Percentiles rank a stretch among this genome's conserved stretches.
phyloP scores from a whole-genome alignment of 169 alveolate genomes.

The Plasmodium adleri region DNA sequence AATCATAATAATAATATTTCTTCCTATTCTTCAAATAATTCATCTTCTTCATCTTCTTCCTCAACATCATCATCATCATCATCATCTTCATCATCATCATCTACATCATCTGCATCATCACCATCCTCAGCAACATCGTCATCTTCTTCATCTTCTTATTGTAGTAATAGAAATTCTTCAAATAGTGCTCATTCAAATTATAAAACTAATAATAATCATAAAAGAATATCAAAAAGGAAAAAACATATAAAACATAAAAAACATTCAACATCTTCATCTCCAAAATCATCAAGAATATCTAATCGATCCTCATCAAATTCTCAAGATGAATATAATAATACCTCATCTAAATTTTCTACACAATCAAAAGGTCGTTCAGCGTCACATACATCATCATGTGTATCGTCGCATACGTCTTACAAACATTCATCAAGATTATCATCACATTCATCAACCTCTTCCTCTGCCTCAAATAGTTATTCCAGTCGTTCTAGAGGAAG shows the following conservation, averaged over 20 bases:
- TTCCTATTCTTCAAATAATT: background rate
- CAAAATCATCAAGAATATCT: too few relatives aligned
- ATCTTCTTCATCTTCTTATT: background rate
- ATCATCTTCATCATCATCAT: background rate
- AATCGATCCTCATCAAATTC: too few relatives aligned
- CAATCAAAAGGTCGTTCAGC: background rate
- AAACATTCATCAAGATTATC: constrained; percentile 39
- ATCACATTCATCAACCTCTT: constrained; percentile 14
- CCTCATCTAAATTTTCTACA: too few relatives aligned
- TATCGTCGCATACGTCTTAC: background rate
- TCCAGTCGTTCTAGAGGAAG: constrained; percentile 14
- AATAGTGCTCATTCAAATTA: too few relatives aligned
- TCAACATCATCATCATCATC: background rate
- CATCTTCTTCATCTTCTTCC: background rate
- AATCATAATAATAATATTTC: background rate
- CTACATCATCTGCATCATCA: background rate
- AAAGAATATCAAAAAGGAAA: too few relatives aligned
- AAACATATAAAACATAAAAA: too few relatives aligned
- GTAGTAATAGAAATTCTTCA: background rate
- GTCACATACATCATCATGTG: background rate
- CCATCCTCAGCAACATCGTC: background rate
- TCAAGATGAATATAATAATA: too few relatives aligned
- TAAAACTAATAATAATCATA: too few relatives aligned
- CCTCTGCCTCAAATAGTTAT: constrained; percentile 17
- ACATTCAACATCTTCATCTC: too few relatives aligned